Evolutionary conservation across 371 early-diverging fungal species (phyloP), one percentile per base, ranked within the genome.

Genomic region (Mucor velutinosus): DNA sequence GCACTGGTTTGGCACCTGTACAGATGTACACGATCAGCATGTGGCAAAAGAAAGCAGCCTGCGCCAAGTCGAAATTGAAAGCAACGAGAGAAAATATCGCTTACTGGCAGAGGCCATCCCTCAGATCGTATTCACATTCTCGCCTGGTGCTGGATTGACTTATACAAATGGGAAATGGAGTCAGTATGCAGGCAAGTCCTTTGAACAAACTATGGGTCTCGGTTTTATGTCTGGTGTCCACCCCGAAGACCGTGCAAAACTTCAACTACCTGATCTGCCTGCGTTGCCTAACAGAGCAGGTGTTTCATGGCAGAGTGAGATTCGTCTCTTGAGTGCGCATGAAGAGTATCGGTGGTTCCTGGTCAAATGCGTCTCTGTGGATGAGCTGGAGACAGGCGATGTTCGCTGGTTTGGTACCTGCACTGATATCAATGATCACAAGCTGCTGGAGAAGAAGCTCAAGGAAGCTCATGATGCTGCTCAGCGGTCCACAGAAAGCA

Each of bases 381-480:
- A 88, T 60, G 85, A 81, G 27, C 70, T 79, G 2, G 87, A 86
- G 49, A 83, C 86, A 15, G 86, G 84, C 1, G 82, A 85, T 43
- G 76, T 80, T 6, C 81, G 85, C 62, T 89, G 89, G 89, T 87
- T 89, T 61, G 89, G 89, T 51, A 87, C 89, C 25, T 89, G 84
- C 56, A 89, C 89, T 17, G 88, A 88, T 64, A 88, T 89, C 71
- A 87, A 88, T 51, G 88, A 88, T 66, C 89, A 88, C 23, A 87
- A 87, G 58, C 61, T 86, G 51, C 57, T 88, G 33, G 89, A 89
- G 61, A 81, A 89, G 63, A 87, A 86, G 67, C 70, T 89, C n/a
- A 86, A 87, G 62, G 89, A 87, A 62, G 89, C 89, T 0, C 87
- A 89, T 53, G 87, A 87, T 72, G 89, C 87, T 6, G 89, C 89